Percentiles rank a stretch among this genome's conserved stretches.
phyloP scores from a whole-genome alignment of 2,329 filamentous ascomycete species.

The Pestalotiopsis sp. region DNA sequence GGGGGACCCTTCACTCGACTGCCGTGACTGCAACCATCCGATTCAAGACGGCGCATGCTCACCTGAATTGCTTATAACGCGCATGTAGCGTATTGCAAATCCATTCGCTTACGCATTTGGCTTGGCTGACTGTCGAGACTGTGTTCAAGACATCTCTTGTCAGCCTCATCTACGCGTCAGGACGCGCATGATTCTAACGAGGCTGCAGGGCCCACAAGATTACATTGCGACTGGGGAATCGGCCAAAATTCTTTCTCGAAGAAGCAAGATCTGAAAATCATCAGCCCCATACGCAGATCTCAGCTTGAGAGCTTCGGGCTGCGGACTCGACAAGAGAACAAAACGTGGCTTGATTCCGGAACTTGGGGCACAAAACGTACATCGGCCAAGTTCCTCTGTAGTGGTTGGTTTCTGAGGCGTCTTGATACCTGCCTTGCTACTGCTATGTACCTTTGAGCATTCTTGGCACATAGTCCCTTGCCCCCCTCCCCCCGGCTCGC shows the following conservation, averaged over 20 bases:
- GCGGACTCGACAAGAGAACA: not conserved
- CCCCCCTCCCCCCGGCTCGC: not conserved
- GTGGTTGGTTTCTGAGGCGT: no score
- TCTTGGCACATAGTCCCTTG: not conserved
- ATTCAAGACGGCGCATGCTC: not conserved
- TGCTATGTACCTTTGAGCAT: no score
- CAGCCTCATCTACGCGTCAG: constrained; percentile 4
- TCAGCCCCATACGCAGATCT: not conserved
- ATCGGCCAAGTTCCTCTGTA: no score
- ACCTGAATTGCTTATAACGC: not conserved
- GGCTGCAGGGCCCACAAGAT: constrained; percentile 3
- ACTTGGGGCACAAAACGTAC: no score
- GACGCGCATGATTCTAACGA: not conserved
- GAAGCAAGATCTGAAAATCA: not conserved
- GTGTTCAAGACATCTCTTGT: not conserved
- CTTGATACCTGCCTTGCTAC: no score
- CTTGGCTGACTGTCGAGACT: not conserved
- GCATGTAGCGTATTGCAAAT: not conserved
- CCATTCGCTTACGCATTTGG: not conserved
- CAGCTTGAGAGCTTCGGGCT: not conserved
- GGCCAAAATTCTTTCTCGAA: not conserved
- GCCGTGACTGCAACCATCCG: not conserved
- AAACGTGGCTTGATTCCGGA: no score
- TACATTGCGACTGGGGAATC: not conserved
- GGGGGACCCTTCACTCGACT: not conserved